These are phyloP conservation scores for Rhizomucor pusillus DNA, from an alignment of 371 early-diverging fungal species.

Conservation along the genomic window DNA sequence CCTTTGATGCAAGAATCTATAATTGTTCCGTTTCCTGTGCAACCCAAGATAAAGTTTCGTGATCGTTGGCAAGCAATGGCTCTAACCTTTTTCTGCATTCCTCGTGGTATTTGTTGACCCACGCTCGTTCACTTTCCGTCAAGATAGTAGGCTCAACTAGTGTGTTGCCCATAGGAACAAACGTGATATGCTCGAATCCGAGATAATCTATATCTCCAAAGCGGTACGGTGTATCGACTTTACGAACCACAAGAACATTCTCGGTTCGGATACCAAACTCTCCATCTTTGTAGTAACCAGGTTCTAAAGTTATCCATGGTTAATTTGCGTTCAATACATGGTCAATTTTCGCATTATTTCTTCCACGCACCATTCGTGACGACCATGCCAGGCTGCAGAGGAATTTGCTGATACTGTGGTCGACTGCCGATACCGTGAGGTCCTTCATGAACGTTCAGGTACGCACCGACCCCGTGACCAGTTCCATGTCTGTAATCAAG, in stretches of 20 bases:
- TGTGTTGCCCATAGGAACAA: conserved; percentile 69
- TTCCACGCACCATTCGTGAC: conserved; percentile 71
- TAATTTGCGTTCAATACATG: not conserved
- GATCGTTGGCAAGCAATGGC: too few species aligned
- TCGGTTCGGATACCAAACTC: conserved; percentile 99
- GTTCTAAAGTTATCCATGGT: conserved; percentile 59
- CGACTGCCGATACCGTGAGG: conserved; percentile 96
- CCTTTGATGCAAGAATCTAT: too few species aligned
- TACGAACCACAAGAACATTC: conserved; percentile 76
- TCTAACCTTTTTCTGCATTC: too few species aligned
- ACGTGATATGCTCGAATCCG: conserved; percentile 91
- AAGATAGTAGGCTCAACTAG: not conserved
- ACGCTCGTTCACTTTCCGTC: too few species aligned
- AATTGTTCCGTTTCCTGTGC: too few species aligned
- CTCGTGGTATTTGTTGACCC: too few species aligned
- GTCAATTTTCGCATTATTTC: not conserved
- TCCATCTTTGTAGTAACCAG: conserved; percentile 98
- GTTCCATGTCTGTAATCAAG: conserved; percentile 99
- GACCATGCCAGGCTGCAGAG: conserved; percentile 83
- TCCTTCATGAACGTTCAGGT: conserved; percentile 98
- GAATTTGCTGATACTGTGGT: conserved; percentile 65
- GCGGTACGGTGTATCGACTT: conserved; percentile 62
- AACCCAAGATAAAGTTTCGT: too few species aligned
- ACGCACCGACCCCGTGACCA: conserved; percentile 99
- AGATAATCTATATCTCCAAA: conserved; percentile 80